Evolutionary conservation across 2,329 filamentous ascomycete species (phyloP).

Genomic region (Didymella lethalis): DNA sequence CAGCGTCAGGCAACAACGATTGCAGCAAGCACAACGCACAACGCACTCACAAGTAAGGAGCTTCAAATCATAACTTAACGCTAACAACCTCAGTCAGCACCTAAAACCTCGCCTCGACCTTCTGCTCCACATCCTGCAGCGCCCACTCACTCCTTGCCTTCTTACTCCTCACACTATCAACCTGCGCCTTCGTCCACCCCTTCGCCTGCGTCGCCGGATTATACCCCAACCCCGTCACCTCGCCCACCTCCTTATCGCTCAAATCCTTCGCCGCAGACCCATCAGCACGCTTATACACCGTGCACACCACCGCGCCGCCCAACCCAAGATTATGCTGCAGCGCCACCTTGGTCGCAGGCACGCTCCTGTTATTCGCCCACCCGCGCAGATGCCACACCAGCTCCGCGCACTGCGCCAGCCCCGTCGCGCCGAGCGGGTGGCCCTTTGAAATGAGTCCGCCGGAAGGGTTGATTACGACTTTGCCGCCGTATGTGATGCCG

Average conservation of each 20-base stretch:
- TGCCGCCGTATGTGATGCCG: constrained; percentile 89
- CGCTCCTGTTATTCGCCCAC: constrained; percentile 89
- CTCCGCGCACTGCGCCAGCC: constrained; percentile 95
- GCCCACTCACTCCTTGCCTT: constrained; percentile 74
- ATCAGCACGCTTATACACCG: constrained; percentile 86
- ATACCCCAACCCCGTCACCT: constrained; percentile 77
- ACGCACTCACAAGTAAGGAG: neutral
- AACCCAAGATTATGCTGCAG: constrained; percentile 94
- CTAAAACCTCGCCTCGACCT: constrained; percentile 75
- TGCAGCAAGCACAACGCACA: neutral
- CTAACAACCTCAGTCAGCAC: neutral
- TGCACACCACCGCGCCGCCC: constrained; percentile 88
- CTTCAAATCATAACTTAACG: neutral
- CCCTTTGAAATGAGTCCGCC: constrained; percentile 96
- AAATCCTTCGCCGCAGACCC: constrained; percentile 69
- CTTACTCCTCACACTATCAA: constrained; percentile 73
- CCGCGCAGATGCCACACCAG: constrained; percentile 94
- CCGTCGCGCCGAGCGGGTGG: constrained; percentile 90
- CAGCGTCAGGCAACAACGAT: neutral
- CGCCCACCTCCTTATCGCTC: constrained; percentile 69
- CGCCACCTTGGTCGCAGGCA: constrained; percentile 72
- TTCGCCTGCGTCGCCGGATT: constrained; percentile 91
- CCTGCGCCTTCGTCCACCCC: constrained; percentile 83
- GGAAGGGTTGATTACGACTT: constrained; percentile 87
- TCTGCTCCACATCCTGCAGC: constrained; percentile 75